Conservation (phyloP, 2,329 filamentous ascomycete species). For the Cladosporium colombiae region DNA sequence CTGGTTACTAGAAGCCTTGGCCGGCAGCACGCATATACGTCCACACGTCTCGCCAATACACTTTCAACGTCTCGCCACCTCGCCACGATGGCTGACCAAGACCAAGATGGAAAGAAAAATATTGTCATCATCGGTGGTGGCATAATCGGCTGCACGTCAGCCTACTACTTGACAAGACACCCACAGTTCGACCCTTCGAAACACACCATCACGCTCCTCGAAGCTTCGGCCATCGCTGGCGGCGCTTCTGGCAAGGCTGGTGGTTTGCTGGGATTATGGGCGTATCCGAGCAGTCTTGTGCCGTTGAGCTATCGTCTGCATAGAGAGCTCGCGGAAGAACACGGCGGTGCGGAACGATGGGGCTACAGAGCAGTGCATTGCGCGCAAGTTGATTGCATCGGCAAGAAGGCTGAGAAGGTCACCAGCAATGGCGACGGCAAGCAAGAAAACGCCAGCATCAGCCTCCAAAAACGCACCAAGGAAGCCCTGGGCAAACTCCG, state of each 20-base stretch:
- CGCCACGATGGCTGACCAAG: slow-evolving; percentile 31
- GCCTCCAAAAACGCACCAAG: slow-evolving; percentile 56
- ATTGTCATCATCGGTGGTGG: slow-evolving; percentile 66
- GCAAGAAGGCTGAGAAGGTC: slow-evolving; percentile 39
- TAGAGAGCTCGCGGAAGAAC: slow-evolving; percentile 77
- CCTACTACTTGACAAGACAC: slow-evolving; percentile 88
- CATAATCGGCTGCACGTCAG: slow-evolving; percentile 87
- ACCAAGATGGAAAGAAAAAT: slow-evolving; percentile 31
- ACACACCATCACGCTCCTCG: slow-evolving; percentile 81
- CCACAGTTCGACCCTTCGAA: slow-evolving; percentile 72
- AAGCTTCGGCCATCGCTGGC: slow-evolving; percentile 82
- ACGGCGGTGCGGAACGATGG: slow-evolving; percentile 77
- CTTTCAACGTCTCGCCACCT: not conserved
- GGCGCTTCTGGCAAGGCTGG: slow-evolving; percentile 94
- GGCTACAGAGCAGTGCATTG: slow-evolving; percentile 81
- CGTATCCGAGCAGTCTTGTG: slow-evolving; percentile 81
- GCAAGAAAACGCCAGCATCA: slow-evolving; percentile 39
- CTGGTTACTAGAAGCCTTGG: not conserved
- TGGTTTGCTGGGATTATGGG: slow-evolving; percentile 86
- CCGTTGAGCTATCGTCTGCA: slow-evolving; percentile 84
- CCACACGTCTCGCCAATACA: not conserved
- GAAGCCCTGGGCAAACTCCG: slow-evolving; percentile 54
- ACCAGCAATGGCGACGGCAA: not conserved
- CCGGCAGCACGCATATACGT: not conserved
- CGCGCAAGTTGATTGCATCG: slow-evolving; percentile 62